phyloP scores from a whole-genome alignment of 2,329 filamentous ascomycete species.

The Verruconis gallopava region DNA sequence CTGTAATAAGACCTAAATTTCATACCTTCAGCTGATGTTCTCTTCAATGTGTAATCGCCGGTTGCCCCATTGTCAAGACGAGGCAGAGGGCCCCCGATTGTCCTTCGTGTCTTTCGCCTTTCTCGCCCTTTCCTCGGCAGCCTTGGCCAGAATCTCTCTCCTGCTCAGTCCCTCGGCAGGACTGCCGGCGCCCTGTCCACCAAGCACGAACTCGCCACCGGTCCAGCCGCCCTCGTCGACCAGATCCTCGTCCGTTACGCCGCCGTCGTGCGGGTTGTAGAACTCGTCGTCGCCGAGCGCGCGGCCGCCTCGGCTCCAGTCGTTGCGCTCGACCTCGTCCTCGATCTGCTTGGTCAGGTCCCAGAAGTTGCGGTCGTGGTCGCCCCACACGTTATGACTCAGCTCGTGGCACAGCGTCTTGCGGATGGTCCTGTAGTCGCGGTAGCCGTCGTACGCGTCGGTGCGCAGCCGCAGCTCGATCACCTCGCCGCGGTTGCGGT shows the following conservation, averaged over 20 bases:
- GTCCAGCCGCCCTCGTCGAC: conserved; percentile 63
- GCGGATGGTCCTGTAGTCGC: conserved; percentile 83
- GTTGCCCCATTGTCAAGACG: too few species aligned
- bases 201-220: conserved; percentile 59
- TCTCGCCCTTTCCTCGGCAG: conserved; percentile 11
- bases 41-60: too few species aligned
- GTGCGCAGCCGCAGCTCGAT: conserved; percentile 87
- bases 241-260: conserved; percentile 30
- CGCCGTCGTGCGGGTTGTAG: conserved; percentile 36
- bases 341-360: conserved; percentile 77
- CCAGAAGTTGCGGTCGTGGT: conserved; percentile 85
- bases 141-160: conserved; percentile 11
- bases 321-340: conserved; percentile 64
- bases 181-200: conserved; percentile 33
- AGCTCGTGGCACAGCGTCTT: conserved; percentile 92
- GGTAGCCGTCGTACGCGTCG: conserved; percentile 84
- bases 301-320: conserved; percentile 62
- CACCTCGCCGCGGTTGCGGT: conserved; percentile 75
- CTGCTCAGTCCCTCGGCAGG: conserved; percentile 5
- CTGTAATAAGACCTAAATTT: too few species aligned
- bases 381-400: conserved; percentile 76
- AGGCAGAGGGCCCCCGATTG: conserved; percentile 6
- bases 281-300: conserved; percentile 47
- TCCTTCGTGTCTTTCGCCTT: conserved; percentile 6
- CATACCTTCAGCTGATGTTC: too few species aligned